These are phyloP conservation scores for Ascochyta rabiei DNA, from an alignment of 2,329 filamentous ascomycete genomes.

Conservation along the genomic window DNA sequence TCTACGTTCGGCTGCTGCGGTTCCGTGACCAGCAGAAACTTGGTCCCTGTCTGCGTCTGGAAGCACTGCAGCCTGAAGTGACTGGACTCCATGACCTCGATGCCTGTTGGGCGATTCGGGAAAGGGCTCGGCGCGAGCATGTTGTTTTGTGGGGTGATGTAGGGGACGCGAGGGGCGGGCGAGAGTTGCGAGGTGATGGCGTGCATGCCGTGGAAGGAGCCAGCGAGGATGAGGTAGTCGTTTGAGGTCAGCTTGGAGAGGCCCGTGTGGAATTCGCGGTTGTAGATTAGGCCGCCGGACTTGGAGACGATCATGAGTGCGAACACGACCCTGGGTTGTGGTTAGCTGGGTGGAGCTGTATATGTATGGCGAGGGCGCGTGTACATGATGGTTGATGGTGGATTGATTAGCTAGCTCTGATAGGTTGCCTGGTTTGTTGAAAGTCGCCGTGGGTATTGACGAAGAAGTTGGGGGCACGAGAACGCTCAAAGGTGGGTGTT, in stretches of 20 bases:
- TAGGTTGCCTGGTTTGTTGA: too few relatives aligned
- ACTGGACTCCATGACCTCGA: conserved; percentile 92
- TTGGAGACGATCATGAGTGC: conserved; percentile 98
- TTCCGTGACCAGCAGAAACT: conserved; percentile 96
- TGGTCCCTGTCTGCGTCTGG: conserved; percentile 90
- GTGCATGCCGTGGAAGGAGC: conserved; percentile 88
- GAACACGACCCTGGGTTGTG: conserved; percentile 79
- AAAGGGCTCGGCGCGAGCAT: conserved; percentile 30
- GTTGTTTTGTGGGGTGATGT: conserved; percentile 30
- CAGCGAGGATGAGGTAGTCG: conserved; percentile 94
- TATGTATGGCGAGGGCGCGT: too few relatives aligned
- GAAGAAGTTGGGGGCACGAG: background rate
- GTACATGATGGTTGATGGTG: conserved; percentile 21
- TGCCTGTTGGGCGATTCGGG: conserved; percentile 65
- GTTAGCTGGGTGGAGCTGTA: conserved; percentile 17
- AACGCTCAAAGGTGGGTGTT: background rate
- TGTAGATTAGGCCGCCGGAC: conserved; percentile 94
- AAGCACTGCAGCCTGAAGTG: conserved; percentile 97
- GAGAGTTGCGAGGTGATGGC: conserved; percentile 61
- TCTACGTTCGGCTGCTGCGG: conserved; percentile 87
- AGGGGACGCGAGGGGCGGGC: conserved; percentile 36
- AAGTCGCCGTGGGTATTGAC: too few relatives aligned
- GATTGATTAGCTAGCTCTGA: background rate
- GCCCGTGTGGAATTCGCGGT: conserved; percentile 87
- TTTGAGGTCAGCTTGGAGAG: conserved; percentile 91